Conservation (phyloP, 441 rosid species). For the Monsonia emarginata region DNA sequence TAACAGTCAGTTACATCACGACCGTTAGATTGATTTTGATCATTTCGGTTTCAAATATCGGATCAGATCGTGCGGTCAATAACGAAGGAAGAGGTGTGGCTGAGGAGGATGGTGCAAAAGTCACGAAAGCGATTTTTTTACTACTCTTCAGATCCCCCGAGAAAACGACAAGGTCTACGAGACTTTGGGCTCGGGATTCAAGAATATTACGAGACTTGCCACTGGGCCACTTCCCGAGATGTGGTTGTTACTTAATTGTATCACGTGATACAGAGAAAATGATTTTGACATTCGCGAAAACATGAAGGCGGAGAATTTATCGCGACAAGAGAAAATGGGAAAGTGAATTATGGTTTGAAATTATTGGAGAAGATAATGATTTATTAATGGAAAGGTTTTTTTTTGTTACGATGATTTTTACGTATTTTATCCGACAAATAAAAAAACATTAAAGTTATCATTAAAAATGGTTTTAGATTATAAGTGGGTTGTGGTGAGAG, state of each 20-base stretch:
- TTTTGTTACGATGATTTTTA: neutral
- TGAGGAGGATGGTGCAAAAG: neutral
- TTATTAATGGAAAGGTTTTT: neutral
- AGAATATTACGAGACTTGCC: constrained; percentile 38
- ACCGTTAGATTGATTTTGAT: no score
- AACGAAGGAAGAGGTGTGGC: constrained; percentile 5
- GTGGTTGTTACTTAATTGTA: constrained; percentile 25
- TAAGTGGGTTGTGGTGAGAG: neutral
- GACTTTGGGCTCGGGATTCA: constrained; percentile 26
- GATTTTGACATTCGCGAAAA: neutral
- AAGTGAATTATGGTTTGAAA: neutral
- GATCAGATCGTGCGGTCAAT: constrained; percentile 20
- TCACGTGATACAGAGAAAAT: constrained; percentile 35
- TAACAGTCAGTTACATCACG: neutral
- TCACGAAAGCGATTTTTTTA: constrained; percentile 20
- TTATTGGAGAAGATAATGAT: neutral
- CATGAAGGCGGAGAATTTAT: neutral
- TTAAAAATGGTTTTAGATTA: neutral
- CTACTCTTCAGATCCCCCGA: constrained; percentile 29
- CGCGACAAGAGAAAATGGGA: neutral
- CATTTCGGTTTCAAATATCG: no score
- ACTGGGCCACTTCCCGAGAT: constrained; percentile 24
- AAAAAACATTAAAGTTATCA: neutral
- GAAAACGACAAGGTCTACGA: constrained; percentile 41
- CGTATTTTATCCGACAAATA: neutral